Percentiles rank a stretch among this genome's conserved stretches.
Conservation (phyloP, 2,329 filamentous ascomycete species). For the Colletotrichum brevisporum region DNA sequence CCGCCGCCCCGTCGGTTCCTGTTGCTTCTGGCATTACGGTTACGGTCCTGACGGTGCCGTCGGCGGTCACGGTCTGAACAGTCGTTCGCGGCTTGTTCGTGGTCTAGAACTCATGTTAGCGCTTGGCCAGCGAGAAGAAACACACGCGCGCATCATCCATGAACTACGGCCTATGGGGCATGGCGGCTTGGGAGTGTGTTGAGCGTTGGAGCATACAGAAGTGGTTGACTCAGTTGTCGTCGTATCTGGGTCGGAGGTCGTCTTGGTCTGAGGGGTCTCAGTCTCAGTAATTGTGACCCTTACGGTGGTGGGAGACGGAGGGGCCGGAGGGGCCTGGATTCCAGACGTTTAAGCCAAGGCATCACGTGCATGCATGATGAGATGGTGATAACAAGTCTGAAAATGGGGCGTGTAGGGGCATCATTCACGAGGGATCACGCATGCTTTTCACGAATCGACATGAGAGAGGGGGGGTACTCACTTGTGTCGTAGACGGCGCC, state of each 20-base stretch:
- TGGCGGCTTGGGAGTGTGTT: conserved; percentile 28
- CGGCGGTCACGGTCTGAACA: conserved; percentile 68
- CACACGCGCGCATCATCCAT: conserved; percentile 19
- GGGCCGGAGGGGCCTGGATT: conserved; percentile 45
- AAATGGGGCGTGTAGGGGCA: conserved; percentile 17
- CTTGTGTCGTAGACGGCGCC: conserved; percentile 44
- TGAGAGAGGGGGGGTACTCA: conserved; percentile 27
- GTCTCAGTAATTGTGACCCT: conserved; percentile 44
- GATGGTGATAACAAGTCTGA: conserved; percentile 15
- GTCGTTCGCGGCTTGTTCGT: conserved; percentile 31
- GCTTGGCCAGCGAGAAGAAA: background rate
- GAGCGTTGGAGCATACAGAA: conserved; percentile 35
- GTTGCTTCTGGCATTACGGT: conserved; percentile 62
- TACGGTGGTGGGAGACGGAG: conserved; percentile 42
- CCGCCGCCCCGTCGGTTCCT: conserved; percentile 42
- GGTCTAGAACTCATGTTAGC: conserved; percentile 22
- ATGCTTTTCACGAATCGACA: conserved; percentile 16
- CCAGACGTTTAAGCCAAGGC: conserved; percentile 42
- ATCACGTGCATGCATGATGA: conserved; percentile 30
- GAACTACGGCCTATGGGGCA: conserved; percentile 17
- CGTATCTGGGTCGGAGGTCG: conserved; percentile 47
- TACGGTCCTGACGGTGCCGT: conserved; percentile 68
- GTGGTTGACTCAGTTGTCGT: conserved; percentile 36
- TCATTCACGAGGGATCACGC: conserved; percentile 39
- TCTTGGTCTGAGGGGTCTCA: conserved; percentile 54